These are phyloP conservation scores for Leptographium lundbergii DNA, from an alignment of 2,329 filamentous ascomycete genomes.

Conservation along the genomic window DNA sequence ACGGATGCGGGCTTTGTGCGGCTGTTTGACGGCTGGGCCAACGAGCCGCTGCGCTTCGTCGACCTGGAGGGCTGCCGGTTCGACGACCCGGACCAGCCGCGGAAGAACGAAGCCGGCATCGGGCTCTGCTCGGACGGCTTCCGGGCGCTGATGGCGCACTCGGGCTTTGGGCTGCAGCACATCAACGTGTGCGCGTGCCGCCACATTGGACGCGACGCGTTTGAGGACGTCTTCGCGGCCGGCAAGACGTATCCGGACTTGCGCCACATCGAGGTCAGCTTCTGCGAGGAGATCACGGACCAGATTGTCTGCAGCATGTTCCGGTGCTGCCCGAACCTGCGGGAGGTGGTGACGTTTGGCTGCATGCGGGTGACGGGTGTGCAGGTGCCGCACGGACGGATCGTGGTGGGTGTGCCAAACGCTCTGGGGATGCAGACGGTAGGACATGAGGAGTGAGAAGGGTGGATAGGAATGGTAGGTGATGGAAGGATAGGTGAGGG, in stretches of 20 bases:
- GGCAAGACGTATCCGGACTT: slow-evolving; percentile 54
- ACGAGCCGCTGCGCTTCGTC: slow-evolving; percentile 54
- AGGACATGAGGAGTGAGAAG: slow-evolving; percentile 21
- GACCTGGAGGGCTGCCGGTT: slow-evolving; percentile 71
- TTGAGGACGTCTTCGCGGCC: slow-evolving; percentile 58
- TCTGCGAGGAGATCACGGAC: slow-evolving; percentile 57
- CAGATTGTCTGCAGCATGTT: slow-evolving; percentile 52
- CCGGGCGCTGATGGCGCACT: slow-evolving; percentile 72
- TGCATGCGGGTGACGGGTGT: slow-evolving; percentile 49
- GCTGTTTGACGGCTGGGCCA: slow-evolving; percentile 67
- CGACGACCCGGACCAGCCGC: slow-evolving; percentile 57
- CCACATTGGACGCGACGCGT: slow-evolving; percentile 60
- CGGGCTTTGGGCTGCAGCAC: slow-evolving; percentile 48
- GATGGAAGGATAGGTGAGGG: no score
- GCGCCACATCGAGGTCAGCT: slow-evolving; percentile 62
- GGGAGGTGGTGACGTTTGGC: slow-evolving; percentile 49
- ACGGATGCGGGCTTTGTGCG: slow-evolving; percentile 61
- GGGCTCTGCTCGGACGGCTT: slow-evolving; percentile 70
- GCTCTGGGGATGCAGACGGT: slow-evolving; percentile 48
- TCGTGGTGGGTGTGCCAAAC: slow-evolving; percentile 46
- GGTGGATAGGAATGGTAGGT: no score
- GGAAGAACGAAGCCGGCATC: slow-evolving; percentile 49
- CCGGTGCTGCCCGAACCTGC: slow-evolving; percentile 46
- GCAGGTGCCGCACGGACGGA: slow-evolving; percentile 39
- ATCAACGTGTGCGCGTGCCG: slow-evolving; percentile 77